Evolutionary conservation across 2,329 filamentous ascomycete species (phyloP).

Genomic region (Venturia nashicola): DNA sequence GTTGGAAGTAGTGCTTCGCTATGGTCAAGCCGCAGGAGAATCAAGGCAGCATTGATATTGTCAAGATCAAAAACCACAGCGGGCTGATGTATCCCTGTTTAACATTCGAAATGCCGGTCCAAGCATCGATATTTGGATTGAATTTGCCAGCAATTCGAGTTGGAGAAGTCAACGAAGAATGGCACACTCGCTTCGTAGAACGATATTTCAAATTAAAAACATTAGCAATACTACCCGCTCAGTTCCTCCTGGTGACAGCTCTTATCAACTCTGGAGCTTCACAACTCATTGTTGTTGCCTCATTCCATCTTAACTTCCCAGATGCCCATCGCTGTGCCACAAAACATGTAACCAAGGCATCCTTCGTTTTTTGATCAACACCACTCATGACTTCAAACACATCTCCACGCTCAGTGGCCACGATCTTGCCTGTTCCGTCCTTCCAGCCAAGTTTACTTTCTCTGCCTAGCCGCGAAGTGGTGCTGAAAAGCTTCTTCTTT

Average conservation of each 20-base stretch:
- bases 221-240: not conserved
- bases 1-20: not conserved
- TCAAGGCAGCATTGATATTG: not conserved
- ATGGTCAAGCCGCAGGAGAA: not conserved
- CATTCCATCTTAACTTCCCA: slow-evolving; percentile 10
- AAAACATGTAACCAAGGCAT: slow-evolving; percentile 19
- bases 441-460: slow-evolving; percentile 9
- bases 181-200: no score
- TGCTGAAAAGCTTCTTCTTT: slow-evolving; percentile 15
- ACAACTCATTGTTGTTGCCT: not conserved
- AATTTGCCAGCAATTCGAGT: not conserved
- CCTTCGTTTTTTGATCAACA: slow-evolving; percentile 12
- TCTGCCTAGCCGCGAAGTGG: slow-evolving; percentile 12
- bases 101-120: no score
- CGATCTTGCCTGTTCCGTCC: slow-evolving; percentile 13
- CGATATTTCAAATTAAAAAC: no score
- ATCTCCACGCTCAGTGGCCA: slow-evolving; percentile 11
- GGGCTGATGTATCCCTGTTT: no score
- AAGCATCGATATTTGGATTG: no score
- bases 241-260: not conserved
- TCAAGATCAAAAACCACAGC: no score
- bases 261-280: not conserved
- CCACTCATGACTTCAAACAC: slow-evolving; percentile 13
- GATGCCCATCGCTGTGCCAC: slow-evolving; percentile 16
- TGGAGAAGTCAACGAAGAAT: no score